Evolutionary conservation across 2,329 filamentous ascomycete genomes (phyloP), one percentile per base, ranked within the genome.

Genomic region (Colletotrichum sp.): DNA sequence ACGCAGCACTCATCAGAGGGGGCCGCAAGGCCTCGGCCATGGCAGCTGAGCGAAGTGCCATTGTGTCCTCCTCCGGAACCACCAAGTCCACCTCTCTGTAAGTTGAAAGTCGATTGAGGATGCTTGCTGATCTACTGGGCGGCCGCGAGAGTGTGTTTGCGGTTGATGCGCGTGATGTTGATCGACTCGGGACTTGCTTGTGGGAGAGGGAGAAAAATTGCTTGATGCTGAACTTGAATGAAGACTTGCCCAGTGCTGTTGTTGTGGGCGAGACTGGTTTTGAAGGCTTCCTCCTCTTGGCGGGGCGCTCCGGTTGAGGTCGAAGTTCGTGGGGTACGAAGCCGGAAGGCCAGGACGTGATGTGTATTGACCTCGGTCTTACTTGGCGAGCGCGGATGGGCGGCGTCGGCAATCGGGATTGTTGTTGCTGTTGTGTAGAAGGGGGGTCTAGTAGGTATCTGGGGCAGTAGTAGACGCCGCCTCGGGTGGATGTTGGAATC

Each of bases 291-390:
- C 80, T 82, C 57, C 80, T 81, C 72, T 80, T 81, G 10, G 78
- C 74, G 83, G 87, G 78, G 83, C 85, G 64, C 78, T 82, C 74
- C 81, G 86, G 78, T 84, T 74, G 75, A 6, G 82, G 80, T 78
- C 86, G 85, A 60, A 89, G 79, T 73, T 89, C 88, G 74, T 84
- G 83, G 21, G 88, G 88, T 28, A 88, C 82, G 80, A 87, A 87
- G 69, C 85, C 85, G 3, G 85, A 79, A 5, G 85, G 85, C 71
- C 84, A 87, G 32, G 84, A 86, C 76, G 86, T 78, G 69, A 87
- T 85, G 80, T 87, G 85, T 71, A 87, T 87, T 48, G 85, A 82
- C 78, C 87, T 85, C 13, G 85, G 85, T 43, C 85, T 81, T 43
- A 82, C 80, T 77, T 85, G 81, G 65, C 85, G 82, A 52, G 85